Evolutionary conservation across 2,329 filamentous ascomycete species (phyloP).

Genomic region (Tympanopsis confertula): DNA sequence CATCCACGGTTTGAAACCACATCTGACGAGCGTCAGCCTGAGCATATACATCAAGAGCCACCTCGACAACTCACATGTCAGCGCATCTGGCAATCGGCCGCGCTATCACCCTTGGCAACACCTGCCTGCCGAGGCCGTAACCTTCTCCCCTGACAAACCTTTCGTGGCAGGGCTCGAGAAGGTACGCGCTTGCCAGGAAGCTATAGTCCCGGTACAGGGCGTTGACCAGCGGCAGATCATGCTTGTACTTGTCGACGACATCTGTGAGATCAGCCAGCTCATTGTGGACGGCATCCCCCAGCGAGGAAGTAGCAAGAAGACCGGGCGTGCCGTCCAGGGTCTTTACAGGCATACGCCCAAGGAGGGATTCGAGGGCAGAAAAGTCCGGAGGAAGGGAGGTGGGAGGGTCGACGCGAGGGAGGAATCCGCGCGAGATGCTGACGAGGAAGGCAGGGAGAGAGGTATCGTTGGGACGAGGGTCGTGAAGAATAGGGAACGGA

Average conservation of each 20-base stretch:
- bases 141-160: slow-evolving; percentile 56
- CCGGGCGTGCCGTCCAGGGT: slow-evolving; percentile 64
- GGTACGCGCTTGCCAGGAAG: slow-evolving; percentile 78
- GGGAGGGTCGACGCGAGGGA: slow-evolving; percentile 55
- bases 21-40: too few relatives aligned
- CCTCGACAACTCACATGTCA: slow-evolving; percentile 76
- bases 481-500: slow-evolving; percentile 48
- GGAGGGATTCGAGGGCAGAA: slow-evolving; percentile 56
- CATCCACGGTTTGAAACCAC: slow-evolving; percentile 85
- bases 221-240: slow-evolving; percentile 70
- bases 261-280: slow-evolving; percentile 68
- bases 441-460: slow-evolving; percentile 69
- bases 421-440: slow-evolving; percentile 62
- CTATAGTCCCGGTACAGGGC: slow-evolving; percentile 85
- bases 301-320: slow-evolving; percentile 60
- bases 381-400: slow-evolving; percentile 62
- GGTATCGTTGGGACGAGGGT: slow-evolving; percentile 48
- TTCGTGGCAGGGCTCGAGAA: slow-evolving; percentile 84
- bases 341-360: slow-evolving; percentile 69
- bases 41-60: too few relatives aligned
- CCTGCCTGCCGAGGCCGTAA: slow-evolving; percentile 68
- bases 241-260: slow-evolving; percentile 59
- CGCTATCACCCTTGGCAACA: slow-evolving; percentile 64
- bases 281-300: slow-evolving; percentile 65
- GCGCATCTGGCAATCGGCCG: slow-evolving; percentile 74